Evolutionary conservation across 192 early-diverging fungal genomes (phyloP).

Genomic region (Mycoemilia scoparia): DNA sequence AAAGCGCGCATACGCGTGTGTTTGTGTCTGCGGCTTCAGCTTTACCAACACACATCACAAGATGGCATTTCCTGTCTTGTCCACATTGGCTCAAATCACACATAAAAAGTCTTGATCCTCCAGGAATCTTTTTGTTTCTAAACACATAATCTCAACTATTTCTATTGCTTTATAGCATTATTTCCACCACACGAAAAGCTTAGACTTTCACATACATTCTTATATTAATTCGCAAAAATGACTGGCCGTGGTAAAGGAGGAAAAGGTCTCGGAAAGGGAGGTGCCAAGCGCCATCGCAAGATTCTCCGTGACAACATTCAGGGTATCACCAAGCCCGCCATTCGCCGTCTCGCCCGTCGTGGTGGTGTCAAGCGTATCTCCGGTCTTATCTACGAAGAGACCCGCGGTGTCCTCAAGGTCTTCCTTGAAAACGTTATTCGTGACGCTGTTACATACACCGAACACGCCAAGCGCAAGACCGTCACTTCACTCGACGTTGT

Average conservation of each 20-base stretch:
- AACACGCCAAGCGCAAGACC: conserved; percentile 98
- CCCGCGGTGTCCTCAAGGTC: conserved; percentile 90
- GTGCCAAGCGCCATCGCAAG: conserved; percentile 99
- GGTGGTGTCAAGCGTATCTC: conserved; percentile 99
- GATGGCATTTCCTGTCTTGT: too few species aligned
- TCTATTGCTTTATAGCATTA: not conserved
- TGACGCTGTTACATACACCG: conserved; percentile 97
- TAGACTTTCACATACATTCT: conserved; percentile 2
- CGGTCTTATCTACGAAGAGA: conserved; percentile 98
- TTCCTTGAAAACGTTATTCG: conserved; percentile 99
- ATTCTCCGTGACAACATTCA: conserved; percentile 94
- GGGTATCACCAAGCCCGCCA: conserved; percentile 96
- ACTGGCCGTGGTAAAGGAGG: conserved; percentile 98
- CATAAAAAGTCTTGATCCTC: too few species aligned
- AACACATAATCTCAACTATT: not conserved
- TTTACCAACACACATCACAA: too few species aligned
- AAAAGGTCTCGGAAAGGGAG: conserved; percentile 98
- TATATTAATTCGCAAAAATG: too few species aligned
- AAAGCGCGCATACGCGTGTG: too few species aligned
- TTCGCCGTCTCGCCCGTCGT: conserved; percentile 97
- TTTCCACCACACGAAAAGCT: conserved; percentile 1
- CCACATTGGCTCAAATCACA: too few species aligned
- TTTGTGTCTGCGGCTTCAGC: too few species aligned
- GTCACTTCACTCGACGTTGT: conserved; percentile 99
- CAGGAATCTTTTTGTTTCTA: too few species aligned